Evolutionary conservation across 805 yeast species (phyloP).

Genomic region (Starmerella apicola): DNA sequence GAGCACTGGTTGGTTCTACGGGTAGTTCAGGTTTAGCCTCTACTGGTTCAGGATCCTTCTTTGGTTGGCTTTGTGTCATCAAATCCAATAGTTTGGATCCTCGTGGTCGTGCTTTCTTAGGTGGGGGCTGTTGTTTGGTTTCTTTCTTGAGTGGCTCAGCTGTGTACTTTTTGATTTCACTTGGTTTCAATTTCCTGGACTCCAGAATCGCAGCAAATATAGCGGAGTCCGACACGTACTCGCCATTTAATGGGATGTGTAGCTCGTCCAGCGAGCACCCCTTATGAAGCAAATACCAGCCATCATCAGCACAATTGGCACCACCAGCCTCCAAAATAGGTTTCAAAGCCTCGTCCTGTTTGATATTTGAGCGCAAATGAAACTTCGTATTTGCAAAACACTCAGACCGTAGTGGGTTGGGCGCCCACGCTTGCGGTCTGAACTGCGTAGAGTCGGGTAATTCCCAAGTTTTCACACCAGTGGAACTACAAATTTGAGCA

Average conservation of each 20-base stretch:
- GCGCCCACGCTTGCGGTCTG: slow-evolving; percentile 21
- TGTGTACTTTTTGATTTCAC: no score
- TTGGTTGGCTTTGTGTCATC: no score
- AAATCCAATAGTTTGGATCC: no score
- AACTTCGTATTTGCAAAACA: slow-evolving; percentile 24
- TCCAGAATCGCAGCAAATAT: slow-evolving; percentile 3
- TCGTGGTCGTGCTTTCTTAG: neutral
- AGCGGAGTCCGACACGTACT: neutral
- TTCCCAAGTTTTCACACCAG: no score
- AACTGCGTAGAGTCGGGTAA: slow-evolving; percentile 22
- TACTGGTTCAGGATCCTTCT: no score
- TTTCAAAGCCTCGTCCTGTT: slow-evolving; percentile 20
- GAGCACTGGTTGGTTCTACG: no score
- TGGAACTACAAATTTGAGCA: no score
- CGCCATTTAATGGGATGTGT: neutral
- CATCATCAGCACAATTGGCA: slow-evolving; percentile 14
- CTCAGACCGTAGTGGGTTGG: slow-evolving; percentile 20
- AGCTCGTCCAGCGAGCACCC: no score
- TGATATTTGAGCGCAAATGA: slow-evolving; percentile 19
- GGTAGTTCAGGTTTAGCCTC: no score
- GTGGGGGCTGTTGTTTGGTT: neutral
- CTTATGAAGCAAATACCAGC: neutral
- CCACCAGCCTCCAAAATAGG: slow-evolving; percentile 23
- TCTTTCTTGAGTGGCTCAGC: no score
- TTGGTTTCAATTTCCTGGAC: neutral